phyloP scores from a whole-genome alignment of 2,329 filamentous ascomycete genomes.

The Rhinocladiella mackenziei region DNA sequence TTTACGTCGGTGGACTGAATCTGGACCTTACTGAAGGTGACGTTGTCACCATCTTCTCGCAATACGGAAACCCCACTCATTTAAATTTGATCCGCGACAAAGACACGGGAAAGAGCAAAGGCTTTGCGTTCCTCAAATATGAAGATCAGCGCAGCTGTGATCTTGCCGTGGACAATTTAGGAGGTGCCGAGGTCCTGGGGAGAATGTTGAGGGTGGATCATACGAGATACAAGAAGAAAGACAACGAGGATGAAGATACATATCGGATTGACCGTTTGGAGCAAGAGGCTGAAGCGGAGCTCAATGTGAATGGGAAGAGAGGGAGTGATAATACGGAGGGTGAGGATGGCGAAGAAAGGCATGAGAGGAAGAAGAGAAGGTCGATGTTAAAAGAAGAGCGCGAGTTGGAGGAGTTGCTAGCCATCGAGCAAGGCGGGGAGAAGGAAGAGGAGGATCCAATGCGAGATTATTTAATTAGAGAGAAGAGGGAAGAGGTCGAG shows the following conservation, averaged over 20 bases:
- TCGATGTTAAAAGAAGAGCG: constrained; percentile 70
- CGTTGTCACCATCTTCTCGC: constrained; percentile 91
- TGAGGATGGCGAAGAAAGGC: constrained; percentile 32
- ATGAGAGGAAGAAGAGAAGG: constrained; percentile 39
- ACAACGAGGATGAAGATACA: constrained; percentile 57
- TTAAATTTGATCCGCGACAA: constrained; percentile 90
- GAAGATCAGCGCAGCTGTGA: constrained; percentile 96
- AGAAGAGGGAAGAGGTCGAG: constrained; percentile 85
- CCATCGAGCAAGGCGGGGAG: constrained; percentile 62
- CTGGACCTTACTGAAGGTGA: constrained; percentile 94
- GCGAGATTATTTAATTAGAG: constrained; percentile 83
- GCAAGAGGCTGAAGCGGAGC: constrained; percentile 33
- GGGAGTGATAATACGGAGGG: constrained; percentile 44
- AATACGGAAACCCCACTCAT: constrained; percentile 92
- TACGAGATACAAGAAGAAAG: constrained; percentile 81
- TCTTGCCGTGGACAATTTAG: constrained; percentile 91
- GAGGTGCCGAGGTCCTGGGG: constrained; percentile 77
- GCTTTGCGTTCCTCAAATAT: constrained; percentile 96
- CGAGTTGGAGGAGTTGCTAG: constrained; percentile 70
- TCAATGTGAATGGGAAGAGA: constrained; percentile 37
- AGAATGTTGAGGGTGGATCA: constrained; percentile 85
- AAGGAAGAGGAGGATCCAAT: constrained; percentile 97
- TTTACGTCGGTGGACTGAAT: constrained; percentile 92
- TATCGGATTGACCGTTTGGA: constrained; percentile 46
- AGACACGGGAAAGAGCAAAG: constrained; percentile 90